Evolutionary conservation across 257 asterid genomes (phyloP), one percentile per base, ranked within the genome.

Genomic region (Paulownia fortunei): DNA sequence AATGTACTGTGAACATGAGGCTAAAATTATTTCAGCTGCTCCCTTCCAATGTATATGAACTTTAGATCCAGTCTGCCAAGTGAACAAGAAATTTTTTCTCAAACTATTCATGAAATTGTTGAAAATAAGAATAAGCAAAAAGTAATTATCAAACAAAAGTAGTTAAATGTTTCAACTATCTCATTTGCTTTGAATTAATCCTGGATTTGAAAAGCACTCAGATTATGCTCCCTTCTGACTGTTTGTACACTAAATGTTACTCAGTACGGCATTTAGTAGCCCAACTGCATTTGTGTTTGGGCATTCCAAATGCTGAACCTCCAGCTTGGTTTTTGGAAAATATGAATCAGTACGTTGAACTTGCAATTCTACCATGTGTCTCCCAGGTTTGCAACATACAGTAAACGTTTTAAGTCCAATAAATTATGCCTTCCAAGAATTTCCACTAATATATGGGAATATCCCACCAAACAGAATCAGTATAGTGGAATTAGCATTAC

Each of bases 31-130:
- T 85, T 94, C 99, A 37, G 99, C 99, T 77, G 99, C 99, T 84
- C 99, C 99, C 84, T 94, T 94, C 99, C 99, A 94, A 82, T 94
- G 99, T 67, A 91, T 75, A 77, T 89, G 97, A 77, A 95, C 94
- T 79, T 86, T 76, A 41, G 98, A 89, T 78, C 88, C 86, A 73
- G 81, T 86, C 98, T 95, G 94, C 47, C 72, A 84, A 71, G 54
- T 52, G 76, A 76, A 83, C 7, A 71, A 65, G 66, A 64, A 21
- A 26, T 4, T 5, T 0, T 49, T 9, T 16, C 72, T 60, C 55
- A 18, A 23, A 54, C 21, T 67, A 56, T 67, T 65, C 19, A 36
- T 44, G 18, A 51, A 52, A 64, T 44, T 13, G 54, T 65, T 32
- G 54, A 79, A 44, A 18, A 34, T 44, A 72, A 51, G 44, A 73